Percentiles rank a stretch among this genome's conserved stretches.
Evolutionary conservation across 768 basidiomycete species (phyloP).

Genomic region (Rhodocollybia butyracea): DNA sequence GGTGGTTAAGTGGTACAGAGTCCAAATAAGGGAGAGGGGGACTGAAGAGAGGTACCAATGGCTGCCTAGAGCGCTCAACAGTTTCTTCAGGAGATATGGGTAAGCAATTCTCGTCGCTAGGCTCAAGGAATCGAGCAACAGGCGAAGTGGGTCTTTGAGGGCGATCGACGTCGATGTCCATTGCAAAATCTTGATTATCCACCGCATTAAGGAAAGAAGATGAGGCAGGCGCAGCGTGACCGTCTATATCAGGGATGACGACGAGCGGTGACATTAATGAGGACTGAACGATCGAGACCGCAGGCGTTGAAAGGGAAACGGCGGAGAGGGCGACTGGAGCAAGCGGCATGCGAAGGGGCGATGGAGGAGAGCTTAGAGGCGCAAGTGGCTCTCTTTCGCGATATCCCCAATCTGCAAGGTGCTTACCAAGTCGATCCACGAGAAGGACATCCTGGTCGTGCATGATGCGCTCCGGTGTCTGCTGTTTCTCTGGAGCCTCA

Average conservation of each 20-base stretch:
- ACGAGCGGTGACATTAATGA: background rate
- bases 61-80: background rate
- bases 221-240: background rate
- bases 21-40: background rate
- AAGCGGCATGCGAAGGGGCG: background rate
- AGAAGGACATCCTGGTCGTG: slow-evolving; percentile 2
- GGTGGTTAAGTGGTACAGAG: background rate
- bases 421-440: slow-evolving; percentile 2
- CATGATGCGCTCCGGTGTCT: background rate
- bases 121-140: slow-evolving; percentile 2
- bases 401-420: slow-evolving; percentile 8
- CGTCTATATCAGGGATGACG: background rate
- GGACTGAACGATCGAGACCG: background rate
- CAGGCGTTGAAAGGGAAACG: background rate
- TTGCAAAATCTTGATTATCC: background rate
- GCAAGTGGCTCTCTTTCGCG: background rate
- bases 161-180: background rate
- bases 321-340: background rate
- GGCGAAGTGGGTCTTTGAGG: slow-evolving; percentile 3
- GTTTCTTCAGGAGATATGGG: background rate
- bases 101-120: background rate
- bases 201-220: background rate
- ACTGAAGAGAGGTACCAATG: background rate
- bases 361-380: background rate
- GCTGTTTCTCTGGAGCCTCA: background rate